A percentile compares a stretch with the other conserved stretches of the same genome.
Conservation (phyloP, 257 asterid species). For the Vinca minor region DNA sequence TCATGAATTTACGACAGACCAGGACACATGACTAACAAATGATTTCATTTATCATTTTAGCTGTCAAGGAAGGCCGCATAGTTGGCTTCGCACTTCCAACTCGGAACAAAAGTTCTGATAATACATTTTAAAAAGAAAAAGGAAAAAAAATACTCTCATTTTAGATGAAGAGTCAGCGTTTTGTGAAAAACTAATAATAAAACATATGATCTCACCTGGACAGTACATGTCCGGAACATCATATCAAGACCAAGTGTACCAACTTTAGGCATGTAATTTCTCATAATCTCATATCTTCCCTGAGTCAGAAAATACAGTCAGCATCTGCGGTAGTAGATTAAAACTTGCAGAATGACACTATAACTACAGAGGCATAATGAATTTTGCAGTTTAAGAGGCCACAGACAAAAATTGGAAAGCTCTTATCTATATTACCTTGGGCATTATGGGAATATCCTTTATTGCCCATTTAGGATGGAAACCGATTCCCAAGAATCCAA, state of each 20-base stretch:
- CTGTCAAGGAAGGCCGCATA: too few species aligned
- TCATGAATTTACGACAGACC: neutral
- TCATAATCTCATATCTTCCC: conserved; percentile 93
- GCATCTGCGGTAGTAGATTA: conserved; percentile 22
- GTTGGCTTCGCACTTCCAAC: too few species aligned
- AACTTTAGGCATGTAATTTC: conserved; percentile 96
- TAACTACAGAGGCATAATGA: neutral
- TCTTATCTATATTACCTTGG: conserved; percentile 54
- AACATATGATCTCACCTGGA: conserved; percentile 48
- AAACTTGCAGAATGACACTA: neutral
- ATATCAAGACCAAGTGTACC: conserved; percentile 94
- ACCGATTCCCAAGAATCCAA: conserved; percentile 87
- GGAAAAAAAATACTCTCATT: too few species aligned
- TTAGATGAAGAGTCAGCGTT: neutral
- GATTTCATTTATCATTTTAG: neutral
- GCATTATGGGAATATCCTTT: conserved; percentile 93
- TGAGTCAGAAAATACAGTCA: conserved; percentile 38
- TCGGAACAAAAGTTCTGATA: too few species aligned
- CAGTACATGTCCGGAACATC: conserved; percentile 96
- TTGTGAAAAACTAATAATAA: neutral
- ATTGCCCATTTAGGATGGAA: conserved; percentile 92
- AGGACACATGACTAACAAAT: neutral
- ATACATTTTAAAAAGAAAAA: too few species aligned
- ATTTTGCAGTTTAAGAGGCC: neutral
- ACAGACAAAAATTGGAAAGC: neutral